Evolutionary conservation across 1,284 basidiomycete genomes (phyloP).

Genomic region (Pseudozyma sp.): DNA sequence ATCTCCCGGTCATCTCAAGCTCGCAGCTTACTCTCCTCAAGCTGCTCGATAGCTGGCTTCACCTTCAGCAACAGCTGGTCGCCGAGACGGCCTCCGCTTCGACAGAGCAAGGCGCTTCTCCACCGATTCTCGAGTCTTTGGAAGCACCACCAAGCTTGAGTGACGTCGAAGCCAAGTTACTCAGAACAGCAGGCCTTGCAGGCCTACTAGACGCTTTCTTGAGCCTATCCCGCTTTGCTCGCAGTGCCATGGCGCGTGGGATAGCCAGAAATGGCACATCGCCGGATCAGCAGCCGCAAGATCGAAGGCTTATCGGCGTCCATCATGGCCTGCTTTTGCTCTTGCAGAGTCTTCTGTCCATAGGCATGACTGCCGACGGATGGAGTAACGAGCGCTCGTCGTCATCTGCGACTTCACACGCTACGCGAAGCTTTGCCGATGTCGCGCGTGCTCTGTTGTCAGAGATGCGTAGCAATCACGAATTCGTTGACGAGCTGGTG

Average conservation of each 20-base stretch:
- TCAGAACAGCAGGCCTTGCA: slow-evolving; percentile 8
- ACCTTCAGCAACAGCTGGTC: slow-evolving; percentile 20
- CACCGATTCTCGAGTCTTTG: not conserved
- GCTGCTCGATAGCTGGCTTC: slow-evolving; percentile 51
- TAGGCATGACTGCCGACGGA: slow-evolving; percentile 44
- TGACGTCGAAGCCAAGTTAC: not conserved
- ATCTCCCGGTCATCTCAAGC: slow-evolving; percentile 30
- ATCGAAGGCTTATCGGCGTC: slow-evolving; percentile 40
- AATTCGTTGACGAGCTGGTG: slow-evolving; percentile 32
- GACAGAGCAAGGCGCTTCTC: not conserved
- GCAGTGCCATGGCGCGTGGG: slow-evolving; percentile 34
- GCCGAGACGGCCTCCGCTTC: not conserved
- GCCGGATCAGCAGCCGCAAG: slow-evolving; percentile 29
- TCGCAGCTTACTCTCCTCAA: slow-evolving; percentile 53
- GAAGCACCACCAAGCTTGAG: not conserved
- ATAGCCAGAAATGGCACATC: slow-evolving; percentile 23
- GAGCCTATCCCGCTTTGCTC: slow-evolving; percentile 35
- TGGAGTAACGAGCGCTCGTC: slow-evolving; percentile 3
- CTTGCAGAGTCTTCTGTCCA: slow-evolving; percentile 45
- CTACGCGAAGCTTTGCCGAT: not conserved
- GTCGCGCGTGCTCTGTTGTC: slow-evolving; percentile 14
- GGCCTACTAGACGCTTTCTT: slow-evolving; percentile 27
- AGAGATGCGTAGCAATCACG: slow-evolving; percentile 11
- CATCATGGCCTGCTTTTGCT: slow-evolving; percentile 46
- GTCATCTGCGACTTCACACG: too few species aligned